phyloP scores from a whole-genome alignment of 768 basidiomycete genomes.

The Lentinus tigrinus region DNA sequence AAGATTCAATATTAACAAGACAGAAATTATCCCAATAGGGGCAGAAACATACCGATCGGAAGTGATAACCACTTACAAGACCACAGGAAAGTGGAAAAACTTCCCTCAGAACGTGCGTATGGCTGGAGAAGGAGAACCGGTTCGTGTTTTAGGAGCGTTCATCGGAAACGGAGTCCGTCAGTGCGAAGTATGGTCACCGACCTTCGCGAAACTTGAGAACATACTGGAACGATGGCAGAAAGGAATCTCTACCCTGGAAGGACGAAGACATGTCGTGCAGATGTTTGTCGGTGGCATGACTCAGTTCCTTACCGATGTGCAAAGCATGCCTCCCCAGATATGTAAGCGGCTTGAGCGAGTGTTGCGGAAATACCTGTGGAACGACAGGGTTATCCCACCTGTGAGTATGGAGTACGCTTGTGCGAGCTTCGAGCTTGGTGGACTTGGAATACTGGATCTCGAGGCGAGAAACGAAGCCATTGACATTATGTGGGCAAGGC shows the following conservation, averaged over 20 bases:
- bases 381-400: neutral
- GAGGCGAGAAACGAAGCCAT: constrained; percentile 18
- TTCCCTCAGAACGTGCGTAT: neutral
- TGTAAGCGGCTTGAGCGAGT: neutral
- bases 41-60: neutral
- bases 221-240: neutral
- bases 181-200: constrained; percentile 3
- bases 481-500: constrained; percentile 10
- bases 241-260: neutral
- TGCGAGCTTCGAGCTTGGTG: neutral
- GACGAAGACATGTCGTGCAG: constrained; percentile 16
- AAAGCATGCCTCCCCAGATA: constrained; percentile 21
- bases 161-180: neutral
- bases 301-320: constrained; percentile 26
- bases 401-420: neutral
- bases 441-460: constrained; percentile 1
- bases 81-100: no score
- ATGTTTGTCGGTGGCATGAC: constrained; percentile 22
- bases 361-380: constrained; percentile 3
- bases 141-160: neutral
- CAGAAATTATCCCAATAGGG: neutral
- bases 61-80: neutral
- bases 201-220: neutral
- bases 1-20: neutral
- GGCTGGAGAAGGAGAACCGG: neutral